Conservation (phyloP, 2,329 filamentous ascomycete species). For the Myriosclerotinia duriaeana region DNA sequence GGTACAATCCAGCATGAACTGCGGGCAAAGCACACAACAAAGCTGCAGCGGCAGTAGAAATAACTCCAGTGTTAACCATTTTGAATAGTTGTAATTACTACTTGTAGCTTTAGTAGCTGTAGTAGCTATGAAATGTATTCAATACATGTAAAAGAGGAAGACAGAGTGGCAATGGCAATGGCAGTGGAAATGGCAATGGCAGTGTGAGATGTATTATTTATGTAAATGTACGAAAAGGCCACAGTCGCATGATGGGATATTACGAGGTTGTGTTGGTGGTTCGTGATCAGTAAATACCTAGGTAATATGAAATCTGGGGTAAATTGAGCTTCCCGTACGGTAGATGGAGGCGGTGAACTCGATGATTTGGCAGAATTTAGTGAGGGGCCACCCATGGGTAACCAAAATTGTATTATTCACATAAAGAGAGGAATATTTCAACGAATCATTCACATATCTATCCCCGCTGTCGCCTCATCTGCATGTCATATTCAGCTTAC, state of each 20-base stretch:
- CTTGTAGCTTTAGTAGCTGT: conserved; percentile 18
- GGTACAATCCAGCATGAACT: conserved; percentile 71
- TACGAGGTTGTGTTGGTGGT: conserved; percentile 8
- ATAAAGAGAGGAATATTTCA: neutral
- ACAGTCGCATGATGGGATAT: conserved; percentile 23
- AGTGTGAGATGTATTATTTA: neutral
- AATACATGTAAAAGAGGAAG: conserved; percentile 9
- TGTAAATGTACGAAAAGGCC: conserved; percentile 21
- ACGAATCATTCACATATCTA: neutral
- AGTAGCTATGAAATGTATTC: neutral
- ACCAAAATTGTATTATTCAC: neutral
- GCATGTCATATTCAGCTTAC: neutral
- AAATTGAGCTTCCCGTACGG: conserved; percentile 1
- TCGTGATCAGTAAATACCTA: neutral
- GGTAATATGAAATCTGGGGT: conserved; percentile 24
- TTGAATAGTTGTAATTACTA: conserved; percentile 26
- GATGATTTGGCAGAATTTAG: conserved; percentile 10
- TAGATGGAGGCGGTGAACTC: neutral
- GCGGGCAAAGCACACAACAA: conserved; percentile 63
- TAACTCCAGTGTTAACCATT: conserved; percentile 55
- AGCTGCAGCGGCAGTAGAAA: conserved; percentile 56
- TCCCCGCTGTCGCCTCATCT: neutral
- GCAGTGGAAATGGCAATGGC: neutral
- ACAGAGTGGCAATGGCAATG: neutral
- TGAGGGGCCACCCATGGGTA: neutral